Conservation (phyloP, 2,329 filamentous ascomycete species). For the Talaromyces sp. region DNA sequence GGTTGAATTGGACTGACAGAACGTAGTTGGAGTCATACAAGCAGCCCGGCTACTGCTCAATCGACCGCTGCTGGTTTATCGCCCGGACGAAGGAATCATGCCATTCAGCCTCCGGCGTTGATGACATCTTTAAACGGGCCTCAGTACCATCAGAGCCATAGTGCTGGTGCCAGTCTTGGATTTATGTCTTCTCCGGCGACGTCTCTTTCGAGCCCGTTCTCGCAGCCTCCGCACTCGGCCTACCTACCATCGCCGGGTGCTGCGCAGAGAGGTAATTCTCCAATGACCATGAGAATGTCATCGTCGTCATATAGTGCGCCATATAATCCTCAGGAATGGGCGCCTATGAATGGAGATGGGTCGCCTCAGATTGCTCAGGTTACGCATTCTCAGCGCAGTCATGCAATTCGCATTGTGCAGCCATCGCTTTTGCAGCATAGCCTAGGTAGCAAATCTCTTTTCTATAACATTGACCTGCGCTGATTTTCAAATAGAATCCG, state of each 20-base stretch:
- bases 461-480: background rate
- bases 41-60: slow-evolving; percentile 11
- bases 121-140: slow-evolving; percentile 40
- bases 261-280: slow-evolving; percentile 36
- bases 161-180: slow-evolving; percentile 28
- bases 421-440: slow-evolving; percentile 28
- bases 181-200: slow-evolving; percentile 43
- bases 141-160: slow-evolving; percentile 34
- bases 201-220: slow-evolving; percentile 46
- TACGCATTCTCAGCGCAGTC: slow-evolving; percentile 29
- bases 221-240: slow-evolving; percentile 34
- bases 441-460: slow-evolving; percentile 28
- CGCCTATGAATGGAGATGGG: slow-evolving; percentile 34
- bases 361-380: slow-evolving; percentile 27
- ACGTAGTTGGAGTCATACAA: slow-evolving; percentile 16
- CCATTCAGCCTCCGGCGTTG: slow-evolving; percentile 41
- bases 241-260: slow-evolving; percentile 37
- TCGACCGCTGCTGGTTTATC: slow-evolving; percentile 29
- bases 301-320: slow-evolving; percentile 40
- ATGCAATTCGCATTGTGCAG: slow-evolving; percentile 29
- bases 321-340: slow-evolving; percentile 52
- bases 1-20: slow-evolving; percentile 4
- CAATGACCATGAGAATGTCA: slow-evolving; percentile 43
- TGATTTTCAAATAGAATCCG: slow-evolving; percentile 23
- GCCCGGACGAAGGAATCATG: slow-evolving; percentile 43